Base-by-base conservation (phyloP, 495 filamentous ascomycete genomes). In the Penicillium ochrochloron region DNA sequence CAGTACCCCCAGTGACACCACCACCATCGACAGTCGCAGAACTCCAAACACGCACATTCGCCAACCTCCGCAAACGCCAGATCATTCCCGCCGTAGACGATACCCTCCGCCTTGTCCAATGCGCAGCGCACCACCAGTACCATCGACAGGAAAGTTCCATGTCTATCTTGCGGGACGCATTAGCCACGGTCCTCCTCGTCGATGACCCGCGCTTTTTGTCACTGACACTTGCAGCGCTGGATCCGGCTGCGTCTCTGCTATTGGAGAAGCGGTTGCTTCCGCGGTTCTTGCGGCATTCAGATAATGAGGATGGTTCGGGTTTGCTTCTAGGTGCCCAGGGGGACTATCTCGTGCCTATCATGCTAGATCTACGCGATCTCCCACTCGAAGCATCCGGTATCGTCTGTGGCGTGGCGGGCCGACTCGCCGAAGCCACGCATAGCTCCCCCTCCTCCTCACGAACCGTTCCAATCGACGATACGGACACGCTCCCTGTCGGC, bases 361-460 rank as follows among this genome's bases (percentile, higher is more conserved):
- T 91, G 65, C 84, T 99, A 3, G 93, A 97, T 67, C 81, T 99
- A 55, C 85, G 85, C 23, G 87, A 88, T 33, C 81, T 98, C 3
- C 92, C 94, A 1, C 82, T 93, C 25, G 94, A 97, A 75, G 93
- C 92, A 5, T 96, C 93, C 1, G 95, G 95, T 37, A 97, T 97
- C 59, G 92, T 97, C 39, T 96, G 92, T 67, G 94, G 94, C 9
- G 91, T 97, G 21, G 94, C 94, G 1, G 90, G 92, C 15, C 85
- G 85, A 64, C 81, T 97, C 44, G 90, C 92, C 2, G 85, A 86
- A 23, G 85, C 79, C 21, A 76, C 76, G 15, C 69, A 77, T 23
- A 42, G 25, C 25, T 27, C 25, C 25, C 25, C 25, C 25, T 27
- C 23, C n/a, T 61, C 66, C 5, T 51, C 55, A 23, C 66, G 66